A percentile compares a stretch with the other conserved stretches of the same genome.
phyloP scores from a whole-genome alignment of 148 eudicot genomes.

The Rheum nobile region DNA sequence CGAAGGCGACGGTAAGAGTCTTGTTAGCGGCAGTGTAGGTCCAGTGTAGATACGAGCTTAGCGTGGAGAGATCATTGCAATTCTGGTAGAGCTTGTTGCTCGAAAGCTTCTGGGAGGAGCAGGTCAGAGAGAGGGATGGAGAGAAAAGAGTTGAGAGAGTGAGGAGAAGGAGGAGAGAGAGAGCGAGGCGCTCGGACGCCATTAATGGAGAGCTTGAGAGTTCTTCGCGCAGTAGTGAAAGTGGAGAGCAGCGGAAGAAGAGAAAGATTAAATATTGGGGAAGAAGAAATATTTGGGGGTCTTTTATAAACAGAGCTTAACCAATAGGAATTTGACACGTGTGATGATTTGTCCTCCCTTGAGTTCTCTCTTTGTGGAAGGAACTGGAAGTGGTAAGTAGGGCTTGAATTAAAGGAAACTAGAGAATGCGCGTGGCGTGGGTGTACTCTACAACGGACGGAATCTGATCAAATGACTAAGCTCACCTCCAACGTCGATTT shows the following conservation, averaged over 20 bases:
- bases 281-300: neutral
- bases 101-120: conserved; percentile 38
- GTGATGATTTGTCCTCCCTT: no score
- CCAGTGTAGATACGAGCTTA: conserved; percentile 52
- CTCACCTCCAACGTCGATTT: neutral
- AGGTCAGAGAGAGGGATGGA: conserved; percentile 30
- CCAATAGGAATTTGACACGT: neutral
- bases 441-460: neutral
- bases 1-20: conserved; percentile 54
- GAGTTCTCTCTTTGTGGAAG: no score
- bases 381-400: neutral
- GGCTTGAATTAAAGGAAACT: neutral
- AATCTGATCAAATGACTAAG: neutral
- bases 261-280: neutral
- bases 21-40: conserved; percentile 29
- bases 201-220: conserved; percentile 6
- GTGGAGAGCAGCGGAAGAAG: neutral
- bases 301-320: neutral
- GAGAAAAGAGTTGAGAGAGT: conserved; percentile 11
- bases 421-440: conserved; percentile 7
- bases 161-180: conserved; percentile 6
- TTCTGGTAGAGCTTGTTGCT: conserved; percentile 21
- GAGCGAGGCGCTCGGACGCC: conserved; percentile 3
- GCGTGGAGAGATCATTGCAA: conserved; percentile 39
- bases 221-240: neutral